A percentile compares a stretch with the other conserved stretches of the same genome.
These are phyloP conservation scores for Colletotrichum sp. DNA, from an alignment of 2,329 filamentous ascomycete genomes.

Conservation along the genomic window DNA sequence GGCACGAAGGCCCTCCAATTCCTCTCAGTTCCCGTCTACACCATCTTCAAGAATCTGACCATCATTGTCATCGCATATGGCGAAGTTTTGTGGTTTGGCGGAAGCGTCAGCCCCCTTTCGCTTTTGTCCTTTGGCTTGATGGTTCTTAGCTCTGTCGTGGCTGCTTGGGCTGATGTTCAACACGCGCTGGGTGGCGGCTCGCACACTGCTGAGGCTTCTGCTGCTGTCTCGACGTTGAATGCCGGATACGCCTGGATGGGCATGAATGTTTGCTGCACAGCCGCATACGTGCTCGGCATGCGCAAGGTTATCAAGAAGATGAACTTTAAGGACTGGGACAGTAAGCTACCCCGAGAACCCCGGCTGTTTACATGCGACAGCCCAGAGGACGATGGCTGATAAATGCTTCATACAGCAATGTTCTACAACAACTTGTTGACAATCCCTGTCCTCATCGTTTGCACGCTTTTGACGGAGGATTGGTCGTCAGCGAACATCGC, in stretches of 20 bases:
- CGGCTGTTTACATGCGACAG: not conserved
- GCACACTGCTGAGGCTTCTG: conserved; percentile 64
- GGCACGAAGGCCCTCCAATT: conserved; percentile 94
- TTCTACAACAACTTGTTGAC: conserved; percentile 99
- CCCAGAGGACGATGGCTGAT: conserved; percentile 26
- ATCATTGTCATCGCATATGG: conserved; percentile 99
- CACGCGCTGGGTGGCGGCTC: conserved; percentile 71
- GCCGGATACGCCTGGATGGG: conserved; percentile 98
- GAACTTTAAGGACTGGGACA: conserved; percentile 99
- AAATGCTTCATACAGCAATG: conserved; percentile 72
- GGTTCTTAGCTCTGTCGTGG: conserved; percentile 92
- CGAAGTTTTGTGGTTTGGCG: conserved; percentile 97
- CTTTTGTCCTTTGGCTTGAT: conserved; percentile 95
- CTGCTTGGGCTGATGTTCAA: conserved; percentile 96
- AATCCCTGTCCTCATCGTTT: conserved; percentile 86
- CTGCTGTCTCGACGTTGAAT: conserved; percentile 87
- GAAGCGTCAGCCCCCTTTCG: conserved; percentile 84
- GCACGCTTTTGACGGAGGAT: conserved; percentile 85
- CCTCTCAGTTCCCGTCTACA: conserved; percentile 97
- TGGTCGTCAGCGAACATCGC: conserved; percentile 87
- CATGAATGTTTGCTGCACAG: conserved; percentile 93
- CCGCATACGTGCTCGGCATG: conserved; percentile 90
- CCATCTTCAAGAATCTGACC: conserved; percentile 99
- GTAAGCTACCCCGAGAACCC: conserved; percentile 60
- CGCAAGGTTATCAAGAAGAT: conserved; percentile 99